Percentiles rank a stretch among this genome's conserved stretches.
These are phyloP conservation scores for Penicillium waksmanii DNA, from an alignment of 495 filamentous ascomycete genomes.

Conservation along the genomic window DNA sequence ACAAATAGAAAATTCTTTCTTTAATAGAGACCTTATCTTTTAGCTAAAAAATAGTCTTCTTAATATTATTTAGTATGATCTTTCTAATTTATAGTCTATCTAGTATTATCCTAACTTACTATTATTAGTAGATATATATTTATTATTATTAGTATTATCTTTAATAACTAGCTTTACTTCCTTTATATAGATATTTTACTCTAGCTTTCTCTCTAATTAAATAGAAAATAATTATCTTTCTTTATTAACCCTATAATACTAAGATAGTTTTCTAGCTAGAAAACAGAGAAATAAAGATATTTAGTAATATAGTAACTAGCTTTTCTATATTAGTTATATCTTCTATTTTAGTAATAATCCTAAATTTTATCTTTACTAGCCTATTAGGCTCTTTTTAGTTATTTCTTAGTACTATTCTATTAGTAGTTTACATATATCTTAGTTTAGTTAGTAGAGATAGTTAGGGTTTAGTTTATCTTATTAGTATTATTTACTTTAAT, in stretches of 20 bases:
- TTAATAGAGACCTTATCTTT: not conserved
- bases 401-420: not conserved
- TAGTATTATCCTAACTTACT: not conserved
- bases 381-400: not conserved
- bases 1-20: not conserved
- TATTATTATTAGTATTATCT: not conserved
- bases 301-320: not conserved
- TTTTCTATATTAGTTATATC: not conserved
- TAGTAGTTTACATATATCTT: not conserved
- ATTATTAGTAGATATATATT: not conserved
- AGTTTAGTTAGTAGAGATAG: not conserved
- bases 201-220: too few relatives aligned
- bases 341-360: not conserved
- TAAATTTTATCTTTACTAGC: not conserved
- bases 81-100: not conserved
- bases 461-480: not conserved
- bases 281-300: not conserved
- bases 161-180: not conserved
- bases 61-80: not conserved
- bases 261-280: too few relatives aligned
- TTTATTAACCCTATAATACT: too few relatives aligned
- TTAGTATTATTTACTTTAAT: not conserved
- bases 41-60: not conserved
- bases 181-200: not conserved
- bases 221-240: too few relatives aligned